Percentiles rank a stretch among this genome's conserved stretches.
phyloP scores from a whole-genome alignment of 169 alveolate species.

The Plasmodium berghei region DNA sequence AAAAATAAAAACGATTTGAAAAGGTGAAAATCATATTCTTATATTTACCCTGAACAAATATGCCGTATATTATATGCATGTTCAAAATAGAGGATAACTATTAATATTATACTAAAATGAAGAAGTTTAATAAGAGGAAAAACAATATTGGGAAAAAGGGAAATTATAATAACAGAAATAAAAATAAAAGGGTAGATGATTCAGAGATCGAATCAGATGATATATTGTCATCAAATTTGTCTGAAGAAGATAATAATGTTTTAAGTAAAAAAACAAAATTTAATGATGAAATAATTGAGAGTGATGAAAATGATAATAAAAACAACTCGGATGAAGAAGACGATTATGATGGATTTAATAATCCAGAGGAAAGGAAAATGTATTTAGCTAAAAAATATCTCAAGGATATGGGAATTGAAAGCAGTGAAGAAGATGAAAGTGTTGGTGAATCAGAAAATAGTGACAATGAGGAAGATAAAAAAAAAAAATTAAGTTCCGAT shows the following conservation, averaged over 20 bases:
- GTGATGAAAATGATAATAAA: constrained; percentile 11
- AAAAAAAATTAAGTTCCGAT: constrained; percentile 4
- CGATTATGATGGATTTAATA: constrained; percentile 30
- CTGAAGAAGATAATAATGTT: constrained; percentile 12
- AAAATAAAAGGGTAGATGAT: constrained; percentile 8
- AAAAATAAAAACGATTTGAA: no score
- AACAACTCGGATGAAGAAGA: constrained; percentile 16
- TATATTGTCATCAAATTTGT: constrained; percentile 33
- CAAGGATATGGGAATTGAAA: constrained; percentile 55
- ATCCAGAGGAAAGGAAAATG: constrained; percentile 73
- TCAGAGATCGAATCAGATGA: constrained; percentile 72
- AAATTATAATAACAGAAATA: constrained; percentile 1
- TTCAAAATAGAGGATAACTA: no score
- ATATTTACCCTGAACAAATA: no score
- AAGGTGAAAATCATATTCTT: no score
- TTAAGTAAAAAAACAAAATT: constrained; percentile 21
- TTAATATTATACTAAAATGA: constrained; percentile 13
- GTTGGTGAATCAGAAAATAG: constrained; percentile 9
- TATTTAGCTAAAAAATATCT: constrained; percentile 69
- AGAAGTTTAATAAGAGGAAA: constrained; percentile 53
- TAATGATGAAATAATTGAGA: constrained; percentile 6
- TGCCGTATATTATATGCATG: no score
- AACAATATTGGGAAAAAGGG: constrained; percentile 11
- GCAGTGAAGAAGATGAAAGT: constrained; percentile 27
- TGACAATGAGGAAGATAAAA: constrained; percentile 17